A percentile compares a stretch with the other conserved stretches of the same genome.
Conservation (phyloP, 495 filamentous ascomycete species). For the Penicillium canescens region DNA sequence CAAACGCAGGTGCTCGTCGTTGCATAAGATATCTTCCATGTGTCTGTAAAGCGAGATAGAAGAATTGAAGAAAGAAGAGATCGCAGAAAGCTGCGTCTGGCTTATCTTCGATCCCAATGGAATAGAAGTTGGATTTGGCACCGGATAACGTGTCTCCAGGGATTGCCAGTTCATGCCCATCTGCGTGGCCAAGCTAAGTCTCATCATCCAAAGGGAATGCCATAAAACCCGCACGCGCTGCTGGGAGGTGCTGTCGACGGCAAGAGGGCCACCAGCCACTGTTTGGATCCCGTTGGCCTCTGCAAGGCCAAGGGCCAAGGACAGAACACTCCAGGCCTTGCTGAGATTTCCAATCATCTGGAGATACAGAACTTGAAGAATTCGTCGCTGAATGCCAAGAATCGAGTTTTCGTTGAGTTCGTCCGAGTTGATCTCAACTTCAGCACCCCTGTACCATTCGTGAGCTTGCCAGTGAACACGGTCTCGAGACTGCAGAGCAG, state of each 20-base stretch:
- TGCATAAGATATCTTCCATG: not conserved
- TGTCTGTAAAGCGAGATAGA: not conserved
- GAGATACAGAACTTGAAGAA: conserved; percentile 20
- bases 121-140: conserved; percentile 1
- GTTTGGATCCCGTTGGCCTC: conserved; percentile 8
- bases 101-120: not conserved
- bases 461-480: not conserved
- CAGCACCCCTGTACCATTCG: not conserved
- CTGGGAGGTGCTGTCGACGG: not conserved
- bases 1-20: not conserved
- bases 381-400: conserved; percentile 5
- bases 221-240: conserved; percentile 15
- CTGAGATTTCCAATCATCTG: conserved; percentile 13
- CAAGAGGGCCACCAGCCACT: not conserved
- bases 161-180: conserved; percentile 9
- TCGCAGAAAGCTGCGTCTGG: not conserved
- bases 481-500: not conserved
- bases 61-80: not conserved
- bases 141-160: conserved; percentile 2
- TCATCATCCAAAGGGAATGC: conserved; percentile 16
- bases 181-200: conserved; percentile 13
- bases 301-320: conserved; percentile 7
- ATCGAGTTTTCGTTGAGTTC: not conserved
- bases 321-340: conserved; percentile 10
- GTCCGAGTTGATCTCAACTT: not conserved